A percentile compares a stretch with the other conserved stretches of the same genome.
phyloP scores from a whole-genome alignment of 2,329 filamentous ascomycete genomes.

The Penicillium palitans region DNA sequence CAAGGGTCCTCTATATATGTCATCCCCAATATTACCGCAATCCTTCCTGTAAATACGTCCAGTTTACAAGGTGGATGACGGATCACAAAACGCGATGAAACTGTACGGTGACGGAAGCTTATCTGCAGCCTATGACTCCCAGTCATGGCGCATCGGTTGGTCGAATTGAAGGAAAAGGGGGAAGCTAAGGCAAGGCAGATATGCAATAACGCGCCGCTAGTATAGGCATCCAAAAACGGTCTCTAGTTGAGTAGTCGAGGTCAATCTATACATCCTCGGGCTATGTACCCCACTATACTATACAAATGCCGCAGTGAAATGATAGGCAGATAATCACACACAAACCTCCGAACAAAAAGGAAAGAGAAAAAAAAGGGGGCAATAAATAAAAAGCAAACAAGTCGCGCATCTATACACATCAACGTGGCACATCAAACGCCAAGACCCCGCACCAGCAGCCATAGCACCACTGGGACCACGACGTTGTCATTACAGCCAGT shows the following conservation, averaged over 20 bases:
- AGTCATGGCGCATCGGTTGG: not conserved
- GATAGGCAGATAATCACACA: conserved; percentile 1
- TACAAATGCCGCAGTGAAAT: conserved; percentile 13
- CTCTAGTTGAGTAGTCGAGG: not conserved
- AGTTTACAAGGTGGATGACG: not conserved
- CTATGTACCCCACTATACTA: conserved; percentile 7
- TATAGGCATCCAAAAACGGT: conserved; percentile 9
- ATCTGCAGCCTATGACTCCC: conserved; percentile 15
- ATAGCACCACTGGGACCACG: conserved; percentile 87
- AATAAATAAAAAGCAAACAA: not conserved
- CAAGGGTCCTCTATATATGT: not conserved
- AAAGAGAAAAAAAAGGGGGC: not conserved
- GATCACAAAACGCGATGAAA: not conserved
- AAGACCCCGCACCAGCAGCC: conserved; percentile 84
- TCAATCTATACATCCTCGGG: conserved; percentile 2
- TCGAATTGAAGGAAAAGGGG: not conserved
- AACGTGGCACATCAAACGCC: conserved; percentile 32
- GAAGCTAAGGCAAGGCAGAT: conserved; percentile 9
- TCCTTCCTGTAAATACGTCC: not conserved
- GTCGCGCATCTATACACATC: conserved; percentile 5
- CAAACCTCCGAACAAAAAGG: conserved; percentile 4
- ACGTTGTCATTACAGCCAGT: conserved; percentile 99
- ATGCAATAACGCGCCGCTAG: conserved; percentile 5
- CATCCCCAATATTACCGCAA: not conserved
- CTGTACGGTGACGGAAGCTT: conserved; percentile 12